Evolutionary conservation across 1,284 basidiomycete species (phyloP).

Genomic region (Sporisorium scitamineum): DNA sequence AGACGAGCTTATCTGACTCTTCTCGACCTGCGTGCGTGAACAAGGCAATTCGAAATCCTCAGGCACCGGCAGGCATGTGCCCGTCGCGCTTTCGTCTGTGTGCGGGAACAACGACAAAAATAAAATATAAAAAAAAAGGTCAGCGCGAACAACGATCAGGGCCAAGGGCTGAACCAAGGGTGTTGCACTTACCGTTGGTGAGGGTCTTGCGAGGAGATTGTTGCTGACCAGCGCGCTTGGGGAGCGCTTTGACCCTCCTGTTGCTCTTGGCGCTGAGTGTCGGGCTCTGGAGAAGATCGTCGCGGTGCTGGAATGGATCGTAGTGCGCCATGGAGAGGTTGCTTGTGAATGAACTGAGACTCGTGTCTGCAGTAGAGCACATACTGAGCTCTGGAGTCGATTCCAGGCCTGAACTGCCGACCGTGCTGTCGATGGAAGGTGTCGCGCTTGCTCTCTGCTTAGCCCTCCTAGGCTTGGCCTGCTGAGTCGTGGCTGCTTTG

Average conservation of each 20-base stretch:
- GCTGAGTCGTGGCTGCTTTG: conserved; percentile 3
- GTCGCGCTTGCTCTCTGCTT: conserved; percentile 23
- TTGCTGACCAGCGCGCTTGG: conserved; percentile 20
- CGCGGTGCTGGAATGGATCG: conserved; percentile 14
- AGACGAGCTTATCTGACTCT: conserved; percentile 15
- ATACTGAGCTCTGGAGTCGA: conserved; percentile 42
- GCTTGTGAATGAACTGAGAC: conserved; percentile 23
- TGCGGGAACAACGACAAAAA: neutral
- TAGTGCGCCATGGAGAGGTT: conserved; percentile 23
- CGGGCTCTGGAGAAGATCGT: conserved; percentile 19
- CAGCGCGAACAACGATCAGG: neutral
- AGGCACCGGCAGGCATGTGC: conserved; percentile 15
- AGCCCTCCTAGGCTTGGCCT: conserved; percentile 13
- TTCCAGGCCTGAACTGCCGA: neutral
- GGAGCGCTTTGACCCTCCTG: conserved; percentile 32
- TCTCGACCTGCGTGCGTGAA: neutral
- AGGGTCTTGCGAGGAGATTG: conserved; percentile 1
- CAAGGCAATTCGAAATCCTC: neutral
- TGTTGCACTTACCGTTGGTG: conserved; percentile 12
- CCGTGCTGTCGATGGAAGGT: conserved; percentile 11
- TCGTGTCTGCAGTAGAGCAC: conserved; percentile 39
- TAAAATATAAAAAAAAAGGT: neutral
- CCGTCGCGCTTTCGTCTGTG: conserved; percentile 11
- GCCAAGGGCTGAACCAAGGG: neutral
- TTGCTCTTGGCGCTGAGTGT: conserved; percentile 17